phyloP scores from a whole-genome alignment of 2,329 filamentous ascomycete species.

The Epichloe typhina region DNA sequence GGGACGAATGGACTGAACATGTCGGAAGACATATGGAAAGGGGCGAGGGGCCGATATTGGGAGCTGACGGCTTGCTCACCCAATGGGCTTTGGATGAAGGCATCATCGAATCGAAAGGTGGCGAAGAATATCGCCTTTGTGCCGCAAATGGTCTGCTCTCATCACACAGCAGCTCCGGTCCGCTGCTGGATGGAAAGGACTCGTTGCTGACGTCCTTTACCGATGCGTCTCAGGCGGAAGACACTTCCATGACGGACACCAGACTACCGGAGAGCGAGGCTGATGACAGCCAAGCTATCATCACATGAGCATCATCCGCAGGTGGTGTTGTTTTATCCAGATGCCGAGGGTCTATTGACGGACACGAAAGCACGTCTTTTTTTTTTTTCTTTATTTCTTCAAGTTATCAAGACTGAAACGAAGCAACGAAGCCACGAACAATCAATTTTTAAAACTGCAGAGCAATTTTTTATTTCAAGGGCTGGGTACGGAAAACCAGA shows the following conservation, averaged over 20 bases:
- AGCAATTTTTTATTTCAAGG: neutral
- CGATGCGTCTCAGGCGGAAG: conserved; percentile 10
- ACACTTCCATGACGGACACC: conserved; percentile 12
- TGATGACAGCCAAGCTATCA: neutral
- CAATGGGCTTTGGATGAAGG: conserved; percentile 50
- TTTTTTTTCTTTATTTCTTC: neutral
- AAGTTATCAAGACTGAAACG: neutral
- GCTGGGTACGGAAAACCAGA: neutral
- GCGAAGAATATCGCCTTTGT: conserved; percentile 42
- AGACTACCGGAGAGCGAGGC: conserved; percentile 15
- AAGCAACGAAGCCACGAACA: conserved; percentile 4
- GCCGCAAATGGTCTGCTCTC: conserved; percentile 15
- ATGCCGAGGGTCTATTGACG: neutral
- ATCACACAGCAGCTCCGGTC: conserved; percentile 4
- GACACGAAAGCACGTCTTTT: neutral
- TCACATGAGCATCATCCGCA: neutral
- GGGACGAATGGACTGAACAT: conserved; percentile 90
- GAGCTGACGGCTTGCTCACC: conserved; percentile 43
- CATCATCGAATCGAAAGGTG: conserved; percentile 45
- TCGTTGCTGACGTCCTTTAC: conserved; percentile 9
- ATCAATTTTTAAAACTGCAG: neutral
- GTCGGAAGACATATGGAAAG: conserved; percentile 82
- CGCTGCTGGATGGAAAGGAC: conserved; percentile 15
- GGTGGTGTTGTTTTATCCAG: neutral
- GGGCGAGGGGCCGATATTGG: conserved; percentile 45